phyloP scores from a whole-genome alignment of 768 basidiomycete genomes.

The Russula foetens region DNA sequence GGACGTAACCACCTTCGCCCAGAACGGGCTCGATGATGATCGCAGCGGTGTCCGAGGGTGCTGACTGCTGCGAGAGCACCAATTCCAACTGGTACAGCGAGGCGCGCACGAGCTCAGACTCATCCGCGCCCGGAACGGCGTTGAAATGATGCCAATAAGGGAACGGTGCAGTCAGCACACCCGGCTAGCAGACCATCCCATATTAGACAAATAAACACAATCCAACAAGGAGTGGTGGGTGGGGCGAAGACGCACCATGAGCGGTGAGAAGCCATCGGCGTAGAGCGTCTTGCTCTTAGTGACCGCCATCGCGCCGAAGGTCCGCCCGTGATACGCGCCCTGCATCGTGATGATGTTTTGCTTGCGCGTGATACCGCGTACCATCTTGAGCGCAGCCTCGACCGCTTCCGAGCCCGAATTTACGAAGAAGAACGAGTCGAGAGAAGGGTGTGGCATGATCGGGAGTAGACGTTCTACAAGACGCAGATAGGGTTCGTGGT shows the following conservation, averaged over 20 bases:
- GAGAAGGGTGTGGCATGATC: conserved; percentile 81
- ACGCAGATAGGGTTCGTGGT: conserved; percentile 77
- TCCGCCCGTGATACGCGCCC: conserved; percentile 89
- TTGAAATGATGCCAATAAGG: conserved; percentile 91
- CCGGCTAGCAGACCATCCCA: conserved; percentile 44
- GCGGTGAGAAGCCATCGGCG: conserved; percentile 64
- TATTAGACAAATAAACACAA: not conserved
- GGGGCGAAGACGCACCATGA: conserved; percentile 54
- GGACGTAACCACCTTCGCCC: conserved; percentile 94
- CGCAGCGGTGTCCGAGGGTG: conserved; percentile 85
- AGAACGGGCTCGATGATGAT: conserved; percentile 89
- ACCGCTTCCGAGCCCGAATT: conserved; percentile 94
- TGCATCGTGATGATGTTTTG: conserved; percentile 93
- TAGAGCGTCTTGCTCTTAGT: conserved; percentile 95
- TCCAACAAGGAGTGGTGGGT: not conserved
- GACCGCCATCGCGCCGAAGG: conserved; percentile 86
- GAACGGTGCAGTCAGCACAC: conserved; percentile 73
- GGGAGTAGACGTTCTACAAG: conserved; percentile 83
- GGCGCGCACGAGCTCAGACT: conserved; percentile 48
- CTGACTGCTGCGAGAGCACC: conserved; percentile 68
- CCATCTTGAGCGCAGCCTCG: conserved; percentile 86
- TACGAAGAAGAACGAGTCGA: conserved; percentile 97
- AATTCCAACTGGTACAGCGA: conserved; percentile 80
- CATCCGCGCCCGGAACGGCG: conserved; percentile 44
- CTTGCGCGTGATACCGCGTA: conserved; percentile 63